A percentile compares a stretch with the other conserved stretches of the same genome.
Conservation (phyloP, 371 early-diverging fungal genomes). For the Syncephalis fuscata region DNA sequence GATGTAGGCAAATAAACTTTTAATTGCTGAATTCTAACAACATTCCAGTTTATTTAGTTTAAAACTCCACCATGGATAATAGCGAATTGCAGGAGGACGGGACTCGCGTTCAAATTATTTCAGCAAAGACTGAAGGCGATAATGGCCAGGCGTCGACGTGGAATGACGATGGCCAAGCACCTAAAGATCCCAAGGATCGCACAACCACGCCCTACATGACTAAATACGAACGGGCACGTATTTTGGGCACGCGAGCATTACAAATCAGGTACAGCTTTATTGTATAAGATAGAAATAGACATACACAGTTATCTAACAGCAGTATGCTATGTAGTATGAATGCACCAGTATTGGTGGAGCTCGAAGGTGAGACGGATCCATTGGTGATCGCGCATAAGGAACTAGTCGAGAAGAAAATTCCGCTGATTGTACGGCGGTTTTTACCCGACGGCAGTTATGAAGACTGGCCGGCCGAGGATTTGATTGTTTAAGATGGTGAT, state of each 20-base stretch:
- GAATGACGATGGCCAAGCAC: neutral
- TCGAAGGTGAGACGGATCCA: conserved; percentile 94
- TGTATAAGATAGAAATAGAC: too few species aligned
- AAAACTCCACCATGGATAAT: too few species aligned
- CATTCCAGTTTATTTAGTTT: too few species aligned
- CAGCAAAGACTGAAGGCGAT: too few species aligned
- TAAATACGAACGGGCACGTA: conserved; percentile 97
- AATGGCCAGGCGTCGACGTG: too few species aligned
- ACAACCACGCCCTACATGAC: conserved; percentile 99
- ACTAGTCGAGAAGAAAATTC: conserved; percentile 87
- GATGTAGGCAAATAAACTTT: too few species aligned
- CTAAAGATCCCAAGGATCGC: conserved; percentile 26
- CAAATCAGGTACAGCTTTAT: conserved; percentile 42
- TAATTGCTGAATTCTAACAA: too few species aligned
- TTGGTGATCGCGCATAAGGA: conserved; percentile 98
- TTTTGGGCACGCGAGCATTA: conserved; percentile 85
- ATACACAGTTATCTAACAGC: too few species aligned
- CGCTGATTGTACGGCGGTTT: conserved; percentile 89
- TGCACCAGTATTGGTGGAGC: conserved; percentile 96
- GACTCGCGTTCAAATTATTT: too few species aligned
- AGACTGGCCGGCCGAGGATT: conserved; percentile 94
- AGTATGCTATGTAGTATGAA: conserved; percentile 87
- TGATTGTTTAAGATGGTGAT: conserved; percentile 27
- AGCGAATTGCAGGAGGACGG: too few species aligned
- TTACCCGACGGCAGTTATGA: conserved; percentile 96